phyloP scores from a whole-genome alignment of 352 stramenopile species.

The Globisporangium abappressorium region DNA sequence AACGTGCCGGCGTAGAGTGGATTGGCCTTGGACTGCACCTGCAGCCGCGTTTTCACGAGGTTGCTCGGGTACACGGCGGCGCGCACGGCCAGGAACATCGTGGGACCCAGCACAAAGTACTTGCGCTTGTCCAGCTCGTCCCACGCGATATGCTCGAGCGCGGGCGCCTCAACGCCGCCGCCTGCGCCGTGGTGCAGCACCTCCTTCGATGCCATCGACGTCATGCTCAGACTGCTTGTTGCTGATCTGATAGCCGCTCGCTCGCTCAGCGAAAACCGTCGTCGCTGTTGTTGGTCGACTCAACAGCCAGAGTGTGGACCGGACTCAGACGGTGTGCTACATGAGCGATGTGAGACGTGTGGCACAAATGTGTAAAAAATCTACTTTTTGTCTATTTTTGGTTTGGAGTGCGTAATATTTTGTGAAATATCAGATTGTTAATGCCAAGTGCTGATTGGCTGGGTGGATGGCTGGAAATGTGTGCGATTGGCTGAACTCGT shows the following conservation, averaged over 20 bases:
- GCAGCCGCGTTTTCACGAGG: constrained; percentile 86
- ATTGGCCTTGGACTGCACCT: constrained; percentile 72
- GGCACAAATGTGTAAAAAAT: neutral
- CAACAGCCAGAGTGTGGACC: neutral
- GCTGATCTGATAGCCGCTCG: constrained; percentile 4
- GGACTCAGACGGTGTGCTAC: neutral
- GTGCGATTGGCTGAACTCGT: neutral
- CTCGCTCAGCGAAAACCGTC: neutral
- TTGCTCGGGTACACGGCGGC: constrained; percentile 86
- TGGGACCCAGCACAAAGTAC: constrained; percentile 83
- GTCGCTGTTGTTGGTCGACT: constrained; percentile 2
- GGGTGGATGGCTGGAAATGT: neutral
- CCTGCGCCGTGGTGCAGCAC: neutral
- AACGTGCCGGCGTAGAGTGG: constrained; percentile 78
- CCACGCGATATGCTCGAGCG: constrained; percentile 84
- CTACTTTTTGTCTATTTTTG: neutral
- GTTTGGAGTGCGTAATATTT: neutral
- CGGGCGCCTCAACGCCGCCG: constrained; percentile 14
- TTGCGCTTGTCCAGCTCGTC: constrained; percentile 87
- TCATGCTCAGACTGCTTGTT: neutral
- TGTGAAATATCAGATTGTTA: neutral
- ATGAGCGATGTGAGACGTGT: neutral
- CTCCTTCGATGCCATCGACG: neutral
- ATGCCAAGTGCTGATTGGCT: neutral
- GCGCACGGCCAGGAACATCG: constrained; percentile 79